Base-by-base conservation (phyloP, 2,329 filamentous ascomycete species). In the Chrysoporthe deuterocubensis region DNA sequence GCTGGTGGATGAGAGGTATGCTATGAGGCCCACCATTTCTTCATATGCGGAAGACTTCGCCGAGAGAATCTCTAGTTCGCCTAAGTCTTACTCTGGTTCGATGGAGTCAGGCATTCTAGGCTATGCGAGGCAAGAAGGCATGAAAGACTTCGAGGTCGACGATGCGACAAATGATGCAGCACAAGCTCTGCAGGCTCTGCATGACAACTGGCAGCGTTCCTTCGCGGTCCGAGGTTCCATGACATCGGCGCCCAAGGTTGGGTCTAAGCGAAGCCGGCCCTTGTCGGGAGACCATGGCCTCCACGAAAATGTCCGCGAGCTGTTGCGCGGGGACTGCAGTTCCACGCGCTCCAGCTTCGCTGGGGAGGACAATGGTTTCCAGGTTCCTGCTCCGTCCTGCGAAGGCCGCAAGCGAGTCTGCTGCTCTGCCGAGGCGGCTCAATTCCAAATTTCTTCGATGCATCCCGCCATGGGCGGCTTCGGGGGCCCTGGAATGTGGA, bases 281-380 rank as follows among this genome's bases (percentile, higher is more conserved):
- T 73, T 80, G 8, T 90, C 88, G 16, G 82, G 86, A 66, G 89
- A 91, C 67, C 80, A 83, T 67, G 78, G 81, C n/a, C 80, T 90
- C 9, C 89, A 92, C 74, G 87, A 91, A 69, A 89, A 90, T 68
- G 89, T 92, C 13, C 87, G 89, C 65, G 85, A 89, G 64, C 82
- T 92, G 72, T 80, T 92, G 40, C 79, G 79, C 57, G 79, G 75
- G 44, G 74, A 74, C 63, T 77, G 79, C 71, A 67, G 76, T 71
- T 71, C 69, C 70, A 64, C 70, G 71, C 62, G 79, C 50, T 75
- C 81, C 60, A 74, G 77, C 65, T 71, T 75, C 77, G 69, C 76
- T 74, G 52, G 74, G 74, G 44, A 71, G 71, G 59, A 68, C 70
- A n/a, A 46, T 26, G 77, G 75, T 72, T 67, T 76, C 72, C 77